Conservation (phyloP, 768 basidiomycete genomes). For the Amanita muscaria region DNA sequence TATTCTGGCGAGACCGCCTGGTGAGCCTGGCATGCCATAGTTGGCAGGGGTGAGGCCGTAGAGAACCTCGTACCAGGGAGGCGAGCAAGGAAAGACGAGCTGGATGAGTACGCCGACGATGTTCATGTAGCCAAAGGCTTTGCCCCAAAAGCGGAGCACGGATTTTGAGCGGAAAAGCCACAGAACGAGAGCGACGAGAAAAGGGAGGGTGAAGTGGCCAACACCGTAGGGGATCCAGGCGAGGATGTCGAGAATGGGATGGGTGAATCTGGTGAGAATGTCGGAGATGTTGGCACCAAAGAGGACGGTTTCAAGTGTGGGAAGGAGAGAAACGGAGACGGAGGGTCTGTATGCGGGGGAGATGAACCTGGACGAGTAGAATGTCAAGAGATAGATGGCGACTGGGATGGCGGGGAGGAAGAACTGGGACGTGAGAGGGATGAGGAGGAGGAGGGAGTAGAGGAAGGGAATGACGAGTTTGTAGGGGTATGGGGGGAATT, state of each 20-base stretch:
- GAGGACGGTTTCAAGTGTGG: constrained; percentile 88
- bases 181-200: constrained; percentile 74
- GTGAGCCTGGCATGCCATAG: constrained; percentile 86
- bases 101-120: constrained; percentile 81
- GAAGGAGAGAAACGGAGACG: constrained; percentile 88
- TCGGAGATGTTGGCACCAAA: constrained; percentile 98
- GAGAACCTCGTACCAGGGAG: constrained; percentile 97
- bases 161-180: constrained; percentile 87
- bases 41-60: constrained; percentile 93
- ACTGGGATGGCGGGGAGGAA: constrained; percentile 84
- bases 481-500: constrained; percentile 54
- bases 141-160: constrained; percentile 75
- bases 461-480: constrained; percentile 73
- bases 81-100: constrained; percentile 83
- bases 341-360: constrained; percentile 65
- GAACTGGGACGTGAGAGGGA: constrained; percentile 88
- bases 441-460: constrained; percentile 58
- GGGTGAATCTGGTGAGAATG: constrained; percentile 90
- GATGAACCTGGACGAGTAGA: constrained; percentile 82
- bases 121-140: constrained; percentile 91
- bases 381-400: constrained; percentile 79
- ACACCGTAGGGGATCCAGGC: constrained; percentile 99
- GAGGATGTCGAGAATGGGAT: constrained; percentile 83
- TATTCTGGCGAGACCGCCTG: constrained; percentile 89
- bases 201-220: constrained; percentile 80